Evolutionary conservation across 345 rosid species (phyloP).

Genomic region (Camelina hispida): DNA sequence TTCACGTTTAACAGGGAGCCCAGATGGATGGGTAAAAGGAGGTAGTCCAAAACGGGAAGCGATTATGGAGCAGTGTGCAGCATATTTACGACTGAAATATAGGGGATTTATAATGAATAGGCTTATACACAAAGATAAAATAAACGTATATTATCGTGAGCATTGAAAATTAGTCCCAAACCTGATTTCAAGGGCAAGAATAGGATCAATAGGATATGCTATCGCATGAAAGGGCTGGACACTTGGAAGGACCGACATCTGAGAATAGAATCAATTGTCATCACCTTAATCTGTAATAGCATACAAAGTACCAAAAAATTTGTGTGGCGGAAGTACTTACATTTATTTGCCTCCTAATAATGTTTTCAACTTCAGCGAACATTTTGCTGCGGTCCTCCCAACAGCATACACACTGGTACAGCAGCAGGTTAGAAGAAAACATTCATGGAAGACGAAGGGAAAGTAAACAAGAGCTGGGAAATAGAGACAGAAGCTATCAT

Average conservation of each 20-base stretch:
- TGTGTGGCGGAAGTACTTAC: slow-evolving; percentile 46
- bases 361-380: slow-evolving; percentile 87
- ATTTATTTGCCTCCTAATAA: slow-evolving; percentile 84
- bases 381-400: slow-evolving; percentile 94
- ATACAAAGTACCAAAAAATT: not conserved
- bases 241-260: slow-evolving; percentile 94
- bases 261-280: slow-evolving; percentile 33
- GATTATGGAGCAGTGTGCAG: slow-evolving; percentile 85
- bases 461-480: slow-evolving; percentile 4
- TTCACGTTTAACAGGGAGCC: slow-evolving; percentile 64
- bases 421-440: slow-evolving; percentile 23
- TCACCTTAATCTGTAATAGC: slow-evolving; percentile 17
- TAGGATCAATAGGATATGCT: slow-evolving; percentile 94
- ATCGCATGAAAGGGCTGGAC: slow-evolving; percentile 99
- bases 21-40: slow-evolving; percentile 70
- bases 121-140: not conserved
- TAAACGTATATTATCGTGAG: slow-evolving; percentile 6
- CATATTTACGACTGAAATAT: slow-evolving; percentile 81
- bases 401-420: slow-evolving; percentile 76
- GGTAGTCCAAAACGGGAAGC: slow-evolving; percentile 91
- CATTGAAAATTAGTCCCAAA: slow-evolving; percentile 32
- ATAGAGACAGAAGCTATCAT: slow-evolving; percentile 23
- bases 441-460: not conserved
- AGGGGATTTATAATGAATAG: slow-evolving; percentile 22
- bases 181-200: slow-evolving; percentile 99